Evolutionary conservation across 2,329 filamentous ascomycete species (phyloP), one percentile per base, ranked within the genome.

Genomic region (Colletotrichum sp.): DNA sequence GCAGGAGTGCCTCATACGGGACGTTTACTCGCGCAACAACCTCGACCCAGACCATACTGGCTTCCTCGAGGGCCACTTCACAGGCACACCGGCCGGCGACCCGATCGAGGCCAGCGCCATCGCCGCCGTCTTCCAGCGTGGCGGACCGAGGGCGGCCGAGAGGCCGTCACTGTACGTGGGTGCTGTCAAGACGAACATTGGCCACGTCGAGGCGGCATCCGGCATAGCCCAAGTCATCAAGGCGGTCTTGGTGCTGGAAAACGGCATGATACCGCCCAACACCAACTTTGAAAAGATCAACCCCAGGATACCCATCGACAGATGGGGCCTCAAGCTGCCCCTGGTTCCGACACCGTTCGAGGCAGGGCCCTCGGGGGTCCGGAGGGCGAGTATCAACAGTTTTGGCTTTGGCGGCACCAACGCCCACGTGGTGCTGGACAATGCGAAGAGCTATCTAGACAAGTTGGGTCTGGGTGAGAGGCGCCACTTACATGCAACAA

Each of bases 41-140:
- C 72, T 74, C 2, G 57, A 67, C 43, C 63, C 36, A 11, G 33
- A 15, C 18, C 27, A n/a, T 3, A 71, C 68, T 27, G 34, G 54
- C 27, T 74, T 70, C 27, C 43, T 74, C 15, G 72, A 74, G 57
- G 54, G 47, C 8, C 72, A 74, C 34, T 31, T 43, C 16, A 63
- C 33, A 0, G 89, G 89, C 12, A 91, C 90, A 24, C 83, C 83
- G 36, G 86, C 86, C 4, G 90, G 90, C 4, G 89, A 91, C 73
- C 88, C 89, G 0, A 85, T 87, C 27, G 89, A 91, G 73, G 86
- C 87, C 1, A 81, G 79, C 16, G 88, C 86, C 7, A 84, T 90
- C 51, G 79, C 83, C 31, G 81, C 82, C 9, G 84, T 87, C 0
- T 84, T 89, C 38, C 81, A 82, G 9, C 70, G 78, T 18, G 81